A percentile compares a stretch with the other conserved stretches of the same genome.
Evolutionary conservation across 2,329 filamentous ascomycete genomes (phyloP).

Genomic region (Fusarium algeriense): DNA sequence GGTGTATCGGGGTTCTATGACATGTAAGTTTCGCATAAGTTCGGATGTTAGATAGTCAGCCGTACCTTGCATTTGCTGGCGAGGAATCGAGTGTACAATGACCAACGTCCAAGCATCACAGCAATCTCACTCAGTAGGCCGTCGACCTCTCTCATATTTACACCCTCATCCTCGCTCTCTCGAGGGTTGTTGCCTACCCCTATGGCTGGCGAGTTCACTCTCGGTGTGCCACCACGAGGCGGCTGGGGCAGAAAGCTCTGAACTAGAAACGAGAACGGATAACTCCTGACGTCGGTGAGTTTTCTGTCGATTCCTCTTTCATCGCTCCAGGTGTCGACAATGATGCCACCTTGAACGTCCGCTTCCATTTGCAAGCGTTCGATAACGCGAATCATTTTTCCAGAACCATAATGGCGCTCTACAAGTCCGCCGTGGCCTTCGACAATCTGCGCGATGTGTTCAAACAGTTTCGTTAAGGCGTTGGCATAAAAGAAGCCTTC

Average conservation of each 20-base stretch:
- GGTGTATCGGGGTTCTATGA: constrained; percentile 63
- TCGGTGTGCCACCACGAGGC: constrained; percentile 72
- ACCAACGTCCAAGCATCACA: constrained; percentile 93
- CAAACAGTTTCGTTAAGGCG: constrained; percentile 90
- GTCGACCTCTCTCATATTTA: constrained; percentile 98
- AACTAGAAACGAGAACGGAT: constrained; percentile 96
- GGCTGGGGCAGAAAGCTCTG: constrained; percentile 88
- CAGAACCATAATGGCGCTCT: constrained; percentile 90
- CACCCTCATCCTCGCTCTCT: constrained; percentile 86
- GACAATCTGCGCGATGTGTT: constrained; percentile 97
- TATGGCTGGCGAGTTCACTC: constrained; percentile 81
- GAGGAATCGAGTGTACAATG: constrained; percentile 90
- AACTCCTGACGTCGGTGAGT: constrained; percentile 95
- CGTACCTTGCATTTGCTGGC: constrained; percentile 85
- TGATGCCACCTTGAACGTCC: constrained; percentile 94
- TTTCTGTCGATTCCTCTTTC: constrained; percentile 86
- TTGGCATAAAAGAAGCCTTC: constrained; percentile 94
- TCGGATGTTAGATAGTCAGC: neutral
- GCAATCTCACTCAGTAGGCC: constrained; percentile 87
- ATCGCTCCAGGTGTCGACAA: constrained; percentile 95
- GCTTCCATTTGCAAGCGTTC: constrained; percentile 93
- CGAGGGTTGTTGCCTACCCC: constrained; percentile 67
- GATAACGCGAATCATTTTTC: constrained; percentile 95
- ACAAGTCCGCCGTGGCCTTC: constrained; percentile 92
- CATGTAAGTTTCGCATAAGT: constrained; percentile 27